Evolutionary conservation across 176 grass and related monocot genomes (phyloP).

Genomic region (Ensete glaucum): DNA sequence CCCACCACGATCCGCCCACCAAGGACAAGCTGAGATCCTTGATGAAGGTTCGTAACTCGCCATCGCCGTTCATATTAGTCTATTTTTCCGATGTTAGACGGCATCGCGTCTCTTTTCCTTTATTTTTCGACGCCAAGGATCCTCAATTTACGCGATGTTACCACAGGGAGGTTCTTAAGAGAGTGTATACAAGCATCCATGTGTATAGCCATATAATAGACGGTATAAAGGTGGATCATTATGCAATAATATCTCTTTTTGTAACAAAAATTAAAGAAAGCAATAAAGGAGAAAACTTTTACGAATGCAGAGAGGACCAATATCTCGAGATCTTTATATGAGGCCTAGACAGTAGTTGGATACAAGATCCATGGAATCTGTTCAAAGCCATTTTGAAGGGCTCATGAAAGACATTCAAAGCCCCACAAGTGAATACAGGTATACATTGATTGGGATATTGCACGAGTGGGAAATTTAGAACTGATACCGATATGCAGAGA

Average conservation of each 20-base stretch:
- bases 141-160: background rate
- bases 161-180: background rate
- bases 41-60: background rate
- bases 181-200: background rate
- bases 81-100: no score
- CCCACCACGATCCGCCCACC: constrained; percentile 10
- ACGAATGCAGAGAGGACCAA: background rate
- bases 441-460: no score
- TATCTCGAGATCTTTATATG: no score
- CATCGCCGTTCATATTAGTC: no score
- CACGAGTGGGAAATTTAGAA: no score
- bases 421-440: no score
- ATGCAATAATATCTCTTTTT: background rate
- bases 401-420: no score
- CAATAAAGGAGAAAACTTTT: background rate
- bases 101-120: background rate
- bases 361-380: no score
- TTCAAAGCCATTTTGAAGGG: no score
- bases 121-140: background rate
- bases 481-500: no score
- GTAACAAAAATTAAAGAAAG: background rate
- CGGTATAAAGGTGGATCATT: background rate
- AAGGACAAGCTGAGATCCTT: constrained; percentile 5
- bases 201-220: background rate
- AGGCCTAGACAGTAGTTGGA: no score